A percentile compares a stretch with the other conserved stretches of the same genome.
phyloP scores from a whole-genome alignment of 495 filamentous ascomycete genomes.

The Trichoderma orchidacearum region DNA sequence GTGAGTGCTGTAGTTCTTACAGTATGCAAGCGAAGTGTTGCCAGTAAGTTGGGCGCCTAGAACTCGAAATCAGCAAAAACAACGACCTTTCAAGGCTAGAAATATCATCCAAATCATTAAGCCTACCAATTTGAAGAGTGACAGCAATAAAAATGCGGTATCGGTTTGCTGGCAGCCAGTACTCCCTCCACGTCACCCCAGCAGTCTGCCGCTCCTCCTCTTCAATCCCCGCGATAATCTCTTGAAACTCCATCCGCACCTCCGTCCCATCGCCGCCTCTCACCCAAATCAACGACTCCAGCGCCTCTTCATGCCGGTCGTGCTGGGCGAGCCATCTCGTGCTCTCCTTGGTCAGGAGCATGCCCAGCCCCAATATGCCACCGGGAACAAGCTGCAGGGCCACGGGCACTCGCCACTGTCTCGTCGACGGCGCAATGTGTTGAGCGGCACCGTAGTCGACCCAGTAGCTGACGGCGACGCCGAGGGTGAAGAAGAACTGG shows the following conservation, averaged over 20 bases:
- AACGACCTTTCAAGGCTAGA: too few species aligned
- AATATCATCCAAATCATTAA: background rate
- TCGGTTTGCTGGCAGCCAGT: slow-evolving; percentile 28
- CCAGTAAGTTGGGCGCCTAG: slow-evolving; percentile 32
- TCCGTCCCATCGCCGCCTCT: slow-evolving; percentile 26
- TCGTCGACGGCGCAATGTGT: slow-evolving; percentile 15
- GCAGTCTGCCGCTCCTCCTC: slow-evolving; percentile 30
- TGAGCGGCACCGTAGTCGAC: slow-evolving; percentile 29
- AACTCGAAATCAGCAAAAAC: background rate
- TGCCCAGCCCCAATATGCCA: slow-evolving; percentile 25
- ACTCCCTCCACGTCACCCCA: slow-evolving; percentile 29
- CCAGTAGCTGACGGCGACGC: slow-evolving; percentile 36
- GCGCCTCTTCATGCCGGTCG: slow-evolving; percentile 30
- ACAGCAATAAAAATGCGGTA: slow-evolving; percentile 26
- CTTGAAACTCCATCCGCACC: slow-evolving; percentile 29
- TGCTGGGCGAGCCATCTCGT: slow-evolving; percentile 32
- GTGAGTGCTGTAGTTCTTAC: slow-evolving; percentile 3
- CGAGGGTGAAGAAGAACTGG: slow-evolving; percentile 33
- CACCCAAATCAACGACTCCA: slow-evolving; percentile 29
- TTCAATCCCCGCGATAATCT: slow-evolving; percentile 27
- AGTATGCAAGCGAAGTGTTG: slow-evolving; percentile 35
- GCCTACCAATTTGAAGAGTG: slow-evolving; percentile 21
- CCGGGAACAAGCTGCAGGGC: slow-evolving; percentile 31
- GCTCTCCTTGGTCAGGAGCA: slow-evolving; percentile 32
- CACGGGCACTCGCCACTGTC: slow-evolving; percentile 36